Evolutionary conservation across 441 rosid genomes (phyloP).

Genomic region (Erodium chrysanthum): DNA sequence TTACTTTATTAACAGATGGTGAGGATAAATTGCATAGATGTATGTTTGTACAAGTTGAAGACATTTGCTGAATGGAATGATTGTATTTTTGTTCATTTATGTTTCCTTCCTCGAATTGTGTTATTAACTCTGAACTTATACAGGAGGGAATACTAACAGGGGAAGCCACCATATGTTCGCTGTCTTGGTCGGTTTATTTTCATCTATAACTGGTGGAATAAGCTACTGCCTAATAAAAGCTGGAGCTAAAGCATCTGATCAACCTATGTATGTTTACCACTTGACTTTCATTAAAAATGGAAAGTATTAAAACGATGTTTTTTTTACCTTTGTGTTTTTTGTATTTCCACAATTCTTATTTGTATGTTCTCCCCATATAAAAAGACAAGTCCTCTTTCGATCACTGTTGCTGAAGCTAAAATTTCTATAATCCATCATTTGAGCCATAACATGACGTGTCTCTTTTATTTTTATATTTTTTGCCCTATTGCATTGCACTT

Average conservation of each 20-base stretch:
- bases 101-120: background rate
- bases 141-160: constrained; percentile 13
- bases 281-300: constrained; percentile 2
- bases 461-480: constrained; percentile 19
- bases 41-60: background rate
- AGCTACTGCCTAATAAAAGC: constrained; percentile 70
- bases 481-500: background rate
- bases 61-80: background rate
- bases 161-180: constrained; percentile 41
- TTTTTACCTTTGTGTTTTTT: background rate
- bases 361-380: background rate
- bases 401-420: background rate
- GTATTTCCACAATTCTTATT: background rate
- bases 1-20: background rate
- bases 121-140: constrained; percentile 1
- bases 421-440: background rate
- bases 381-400: background rate
- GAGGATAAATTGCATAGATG: background rate
- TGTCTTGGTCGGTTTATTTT: constrained; percentile 49
- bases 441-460: background rate
- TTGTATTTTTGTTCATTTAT: background rate
- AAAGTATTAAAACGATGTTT: background rate
- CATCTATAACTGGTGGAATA: constrained; percentile 73
- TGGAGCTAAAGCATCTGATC: constrained; percentile 73
- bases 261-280: constrained; percentile 58